phyloP scores from a whole-genome alignment of 257 asterid genomes.

The Solanum sejunctum region DNA sequence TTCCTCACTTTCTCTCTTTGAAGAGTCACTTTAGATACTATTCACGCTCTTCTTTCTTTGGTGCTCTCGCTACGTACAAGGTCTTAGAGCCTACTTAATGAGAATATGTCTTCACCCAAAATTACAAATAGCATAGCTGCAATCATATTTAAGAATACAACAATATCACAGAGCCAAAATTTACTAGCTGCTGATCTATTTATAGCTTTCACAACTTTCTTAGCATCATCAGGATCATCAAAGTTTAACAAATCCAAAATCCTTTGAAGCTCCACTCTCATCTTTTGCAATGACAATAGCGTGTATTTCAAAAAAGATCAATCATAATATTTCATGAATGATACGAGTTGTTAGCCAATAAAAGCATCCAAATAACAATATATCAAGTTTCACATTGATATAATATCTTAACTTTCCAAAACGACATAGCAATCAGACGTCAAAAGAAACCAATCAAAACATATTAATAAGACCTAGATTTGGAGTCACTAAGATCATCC shows the following conservation, averaged over 20 bases:
- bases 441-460: not conserved
- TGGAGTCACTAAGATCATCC: not conserved
- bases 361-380: not conserved
- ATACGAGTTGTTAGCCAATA: not conserved
- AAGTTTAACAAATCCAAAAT: constrained; percentile 53
- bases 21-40: constrained; percentile 27
- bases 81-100: constrained; percentile 49
- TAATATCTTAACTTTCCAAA: not conserved
- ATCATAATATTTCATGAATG: not conserved
- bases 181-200: constrained; percentile 55
- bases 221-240: constrained; percentile 37
- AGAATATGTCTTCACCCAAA: not conserved
- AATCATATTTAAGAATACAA: not conserved
- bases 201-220: constrained; percentile 29
- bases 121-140: not conserved
- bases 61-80: constrained; percentile 74
- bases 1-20: not conserved
- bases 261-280: constrained; percentile 30
- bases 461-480: not conserved
- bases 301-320: not conserved
- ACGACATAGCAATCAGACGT: not conserved
- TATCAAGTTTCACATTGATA: not conserved
- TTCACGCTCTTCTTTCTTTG: constrained; percentile 72
- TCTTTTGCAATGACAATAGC: constrained; percentile 26
- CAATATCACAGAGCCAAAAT: not conserved